phyloP scores from a whole-genome alignment of 2,329 filamentous ascomycete genomes.

The Penicillium sp. region DNA sequence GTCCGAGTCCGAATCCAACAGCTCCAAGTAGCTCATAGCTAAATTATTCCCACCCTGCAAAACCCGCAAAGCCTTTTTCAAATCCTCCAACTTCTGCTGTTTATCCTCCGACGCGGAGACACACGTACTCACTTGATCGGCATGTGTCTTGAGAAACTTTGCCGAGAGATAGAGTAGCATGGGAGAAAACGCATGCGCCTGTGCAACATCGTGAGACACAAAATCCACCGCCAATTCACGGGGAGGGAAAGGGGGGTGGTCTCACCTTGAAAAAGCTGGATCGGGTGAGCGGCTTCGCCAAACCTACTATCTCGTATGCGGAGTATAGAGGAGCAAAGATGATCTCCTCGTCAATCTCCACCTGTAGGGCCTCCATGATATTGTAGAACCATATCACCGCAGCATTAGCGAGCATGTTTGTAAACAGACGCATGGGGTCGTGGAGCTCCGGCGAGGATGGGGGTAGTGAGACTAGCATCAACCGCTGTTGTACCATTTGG shows the following conservation, averaged over 20 bases:
- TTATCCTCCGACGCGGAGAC: constrained; percentile 6
- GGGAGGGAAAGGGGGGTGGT: background rate
- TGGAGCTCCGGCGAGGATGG: constrained; percentile 1
- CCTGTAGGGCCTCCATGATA: constrained; percentile 7
- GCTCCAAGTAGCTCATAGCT: constrained; percentile 2
- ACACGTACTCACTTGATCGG: constrained; percentile 1
- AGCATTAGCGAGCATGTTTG: constrained; percentile 18
- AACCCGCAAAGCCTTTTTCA: constrained; percentile 5
- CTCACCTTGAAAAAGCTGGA: constrained; percentile 16
- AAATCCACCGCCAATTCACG: too few species aligned
- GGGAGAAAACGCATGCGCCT: constrained; percentile 11
- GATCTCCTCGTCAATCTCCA: constrained; percentile 1
- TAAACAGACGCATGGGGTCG: constrained; percentile 20
- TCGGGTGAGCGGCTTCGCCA: constrained; percentile 10
- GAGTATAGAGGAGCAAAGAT: constrained; percentile 7
- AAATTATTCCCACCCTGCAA: constrained; percentile 8
- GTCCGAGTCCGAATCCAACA: constrained; percentile 3
- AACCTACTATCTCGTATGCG: constrained; percentile 16
- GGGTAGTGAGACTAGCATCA: constrained; percentile 14
- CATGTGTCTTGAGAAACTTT: constrained; percentile 9
- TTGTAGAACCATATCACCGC: constrained; percentile 10
- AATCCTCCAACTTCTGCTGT: background rate
- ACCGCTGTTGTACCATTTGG: constrained; percentile 8
- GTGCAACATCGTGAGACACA: background rate
- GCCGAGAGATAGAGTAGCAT: constrained; percentile 12